Base-by-base conservation (phyloP, 441 rosid species). In the Aleurites moluccanus region DNA sequence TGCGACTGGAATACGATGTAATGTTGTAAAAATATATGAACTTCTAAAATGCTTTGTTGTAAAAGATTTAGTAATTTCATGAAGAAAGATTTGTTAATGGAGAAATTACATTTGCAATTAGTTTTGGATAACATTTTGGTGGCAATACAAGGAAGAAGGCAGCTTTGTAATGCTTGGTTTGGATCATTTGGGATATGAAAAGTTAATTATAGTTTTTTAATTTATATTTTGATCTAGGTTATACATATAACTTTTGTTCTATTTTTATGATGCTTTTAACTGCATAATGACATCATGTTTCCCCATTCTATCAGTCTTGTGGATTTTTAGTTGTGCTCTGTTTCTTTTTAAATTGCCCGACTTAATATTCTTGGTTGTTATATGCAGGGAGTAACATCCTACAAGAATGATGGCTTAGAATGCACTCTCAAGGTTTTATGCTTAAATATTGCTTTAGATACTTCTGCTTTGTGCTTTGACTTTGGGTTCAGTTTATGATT, bases 401-500 rank as follows among this genome's bases (percentile, higher is more conserved):
- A 84, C 57, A 91, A 89, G 86, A 88, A 81, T 69, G 97, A 88
- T 70, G 90, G 86, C 60, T 96, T 96, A 84, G 79, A 84, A 82
- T 77, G 10, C 77, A 80, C 60, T 86, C 90, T 73, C 89, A 89
- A 89, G 98, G 98, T 94, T 73, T 72, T 53, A 65, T 82, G 50
- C 72, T 61, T 77, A 30, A 53, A 28, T 66, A 70, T 71, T 65
- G 14, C 49, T 20, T 71, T 57, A 56, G 67, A 38, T 67, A 27
- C 28, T 70, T 30, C 25, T 55, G 10, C 69, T 49, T 73, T 40
- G 27, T 68, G 81, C 60, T 77, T 77, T 71, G 73, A 27, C 47
- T 59, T 62, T 77, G 71, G 44, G 73, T 50, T 49, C 49, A 63
- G 63, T 65, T 20, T 64, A 2, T 53, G 66, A 28, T 38, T 69